Base-by-base conservation (phyloP, 225 moss, liverwort and hornwort genomes). In the Polytrichum formosum region DNA sequence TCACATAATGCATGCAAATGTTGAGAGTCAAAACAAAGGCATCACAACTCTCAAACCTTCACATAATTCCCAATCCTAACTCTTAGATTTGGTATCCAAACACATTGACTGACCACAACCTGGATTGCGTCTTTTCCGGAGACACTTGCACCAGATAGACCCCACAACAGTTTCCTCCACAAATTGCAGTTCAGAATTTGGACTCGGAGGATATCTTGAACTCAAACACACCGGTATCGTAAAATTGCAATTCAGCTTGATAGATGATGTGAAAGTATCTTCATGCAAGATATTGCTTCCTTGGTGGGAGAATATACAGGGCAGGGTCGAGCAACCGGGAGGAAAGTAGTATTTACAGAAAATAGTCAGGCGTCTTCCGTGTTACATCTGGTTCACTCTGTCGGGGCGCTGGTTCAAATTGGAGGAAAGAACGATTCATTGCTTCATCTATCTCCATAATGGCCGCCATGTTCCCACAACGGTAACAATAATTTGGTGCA, bases 301-400 rank as follows among this genome's bases (percentile, higher is more conserved):
- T 85, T 80, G 90, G 85, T 87, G 71, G 67, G 71, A 73, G 84
- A 89, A 88, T 89, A 72, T 90, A 90, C 87, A 93, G 81, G 84
- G 85, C 86, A 91, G 89, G 74, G 46, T 79, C 81, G 77, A 82
- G 78, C 76, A 67, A 74, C 81, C 81, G 82, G 86, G 90, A 74
- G 83, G 68, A 82, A 63, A 81, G 70, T 74, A 76, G 76, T 81
- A 80, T 83, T 90, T 90, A 96, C 90, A 96, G 93, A 82, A 96
- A 96, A 82, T 96, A 96, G 82, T 96, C 96, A 68, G 96, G 96
- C 76, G 96, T 96, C 85, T 93, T 96, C 82, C 96, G 91, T 63
- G 93, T 93, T 82, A 96, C 96, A 79, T 96, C 96, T 76, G 96
- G 96, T 83, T 96, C 96, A 80, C 96, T 96, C 88, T 96, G 96